A percentile compares a stretch with the other conserved stretches of the same genome.
phyloP scores from a whole-genome alignment of 345 rosid genomes.

The Firmiana major region DNA sequence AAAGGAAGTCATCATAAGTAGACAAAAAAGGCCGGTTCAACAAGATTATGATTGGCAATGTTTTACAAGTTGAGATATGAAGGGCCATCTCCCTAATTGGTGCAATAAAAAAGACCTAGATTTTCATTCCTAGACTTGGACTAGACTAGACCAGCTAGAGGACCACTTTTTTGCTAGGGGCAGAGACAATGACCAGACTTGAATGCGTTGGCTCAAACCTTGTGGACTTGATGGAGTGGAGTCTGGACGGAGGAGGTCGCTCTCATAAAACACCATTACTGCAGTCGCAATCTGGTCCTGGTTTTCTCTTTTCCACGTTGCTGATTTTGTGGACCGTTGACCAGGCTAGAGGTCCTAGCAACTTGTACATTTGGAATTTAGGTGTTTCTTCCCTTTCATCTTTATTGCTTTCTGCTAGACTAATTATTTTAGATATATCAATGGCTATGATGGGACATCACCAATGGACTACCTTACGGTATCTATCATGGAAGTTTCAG shows the following conservation, averaged over 20 bases:
- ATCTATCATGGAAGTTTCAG: too few relatives aligned
- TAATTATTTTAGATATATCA: too few relatives aligned
- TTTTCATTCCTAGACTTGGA: neutral
- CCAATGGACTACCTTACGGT: too few relatives aligned
- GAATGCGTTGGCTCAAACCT: neutral
- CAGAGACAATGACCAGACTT: neutral
- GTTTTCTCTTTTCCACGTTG: too few relatives aligned
- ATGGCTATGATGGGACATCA: too few relatives aligned
- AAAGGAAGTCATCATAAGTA: neutral
- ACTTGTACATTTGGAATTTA: too few relatives aligned
- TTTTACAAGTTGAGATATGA: neutral
- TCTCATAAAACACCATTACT: neutral
- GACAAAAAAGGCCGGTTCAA: neutral
- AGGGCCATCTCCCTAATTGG: neutral
- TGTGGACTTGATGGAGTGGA: conserved; percentile 2
- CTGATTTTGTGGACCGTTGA: too few relatives aligned
- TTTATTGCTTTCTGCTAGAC: too few relatives aligned
- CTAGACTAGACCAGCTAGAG: neutral
- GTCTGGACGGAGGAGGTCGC: too few relatives aligned
- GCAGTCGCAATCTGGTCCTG: neutral
- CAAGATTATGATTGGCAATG: neutral
- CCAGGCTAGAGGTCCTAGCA: too few relatives aligned
- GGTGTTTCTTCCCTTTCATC: too few relatives aligned
- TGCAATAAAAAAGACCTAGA: neutral
- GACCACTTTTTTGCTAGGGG: neutral